Conservation (phyloP, 176 grass and related monocot species). For the Avena sativa region DNA sequence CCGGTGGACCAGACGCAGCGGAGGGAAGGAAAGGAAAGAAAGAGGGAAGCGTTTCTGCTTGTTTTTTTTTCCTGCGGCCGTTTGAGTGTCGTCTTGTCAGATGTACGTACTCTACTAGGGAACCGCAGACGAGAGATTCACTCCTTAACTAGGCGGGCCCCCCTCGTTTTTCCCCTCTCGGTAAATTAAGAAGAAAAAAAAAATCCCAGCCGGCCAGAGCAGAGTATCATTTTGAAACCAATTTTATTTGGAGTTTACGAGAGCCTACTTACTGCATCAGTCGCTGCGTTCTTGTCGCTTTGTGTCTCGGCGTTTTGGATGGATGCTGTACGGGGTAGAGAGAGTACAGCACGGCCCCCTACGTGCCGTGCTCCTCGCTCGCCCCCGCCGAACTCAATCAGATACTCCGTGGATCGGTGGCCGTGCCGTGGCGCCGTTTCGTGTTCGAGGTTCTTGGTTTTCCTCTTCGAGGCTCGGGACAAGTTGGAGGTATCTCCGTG, state of each 20-base stretch:
- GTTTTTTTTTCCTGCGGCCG: not conserved
- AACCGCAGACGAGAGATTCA: constrained; percentile 16
- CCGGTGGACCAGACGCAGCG: constrained; percentile 33
- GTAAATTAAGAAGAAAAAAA: not conserved
- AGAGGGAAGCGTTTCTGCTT: not conserved
- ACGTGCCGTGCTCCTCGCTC: constrained; percentile 13
- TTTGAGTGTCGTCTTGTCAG: constrained; percentile 41
- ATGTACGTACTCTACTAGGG: constrained; percentile 53
- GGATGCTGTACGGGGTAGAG: constrained; percentile 14
- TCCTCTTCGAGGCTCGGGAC: constrained; percentile 24
- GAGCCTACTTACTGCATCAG: no score
- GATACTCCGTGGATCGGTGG: not conserved
- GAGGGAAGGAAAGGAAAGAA: not conserved
- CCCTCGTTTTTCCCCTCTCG: not conserved
- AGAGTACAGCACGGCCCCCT: not conserved
- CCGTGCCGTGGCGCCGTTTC: constrained; percentile 18
- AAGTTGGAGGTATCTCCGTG: constrained; percentile 44
- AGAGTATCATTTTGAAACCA: not conserved
- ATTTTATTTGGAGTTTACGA: not conserved
- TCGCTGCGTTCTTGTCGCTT: not conserved
- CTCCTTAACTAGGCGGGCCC: not conserved
- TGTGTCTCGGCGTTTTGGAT: constrained; percentile 50
- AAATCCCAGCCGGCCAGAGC: not conserved
- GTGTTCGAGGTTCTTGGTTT: not conserved
- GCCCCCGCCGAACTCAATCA: not conserved